Evolutionary conservation across 352 stramenopile genomes (phyloP).

Genomic region (Pythium volutum): DNA sequence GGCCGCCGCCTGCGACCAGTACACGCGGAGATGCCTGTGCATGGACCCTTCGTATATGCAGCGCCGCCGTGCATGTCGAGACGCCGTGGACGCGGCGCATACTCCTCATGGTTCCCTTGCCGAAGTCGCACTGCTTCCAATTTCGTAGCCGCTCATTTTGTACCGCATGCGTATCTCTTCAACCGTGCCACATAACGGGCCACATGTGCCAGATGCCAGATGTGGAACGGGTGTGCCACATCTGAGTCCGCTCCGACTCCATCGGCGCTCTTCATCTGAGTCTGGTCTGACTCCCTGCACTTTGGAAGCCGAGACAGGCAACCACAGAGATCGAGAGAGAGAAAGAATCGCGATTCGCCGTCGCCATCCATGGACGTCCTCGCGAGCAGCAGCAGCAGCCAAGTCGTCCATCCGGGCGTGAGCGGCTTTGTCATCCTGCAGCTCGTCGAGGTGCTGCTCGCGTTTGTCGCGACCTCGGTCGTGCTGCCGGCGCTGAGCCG

Average conservation of each 20-base stretch:
- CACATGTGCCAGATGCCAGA: no score
- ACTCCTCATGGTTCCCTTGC: neutral
- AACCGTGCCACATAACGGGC: no score
- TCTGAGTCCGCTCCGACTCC: slow-evolving; percentile 14
- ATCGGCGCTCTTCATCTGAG: slow-evolving; percentile 10
- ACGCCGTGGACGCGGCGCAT: neutral
- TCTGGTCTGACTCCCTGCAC: slow-evolving; percentile 5
- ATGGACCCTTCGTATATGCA: slow-evolving; percentile 6
- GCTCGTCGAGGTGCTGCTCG: slow-evolving; percentile 27
- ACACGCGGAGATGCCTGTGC: slow-evolving; percentile 30
- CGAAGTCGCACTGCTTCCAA: slow-evolving; percentile 1
- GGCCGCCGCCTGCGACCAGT: slow-evolving; percentile 71
- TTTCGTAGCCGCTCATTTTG: slow-evolving; percentile 9
- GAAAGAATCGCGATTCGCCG: neutral
- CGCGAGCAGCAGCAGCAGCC: neutral
- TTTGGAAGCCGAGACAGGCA: neutral
- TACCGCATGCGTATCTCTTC: slow-evolving; percentile 27
- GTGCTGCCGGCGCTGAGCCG: slow-evolving; percentile 34
- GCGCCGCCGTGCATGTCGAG: neutral
- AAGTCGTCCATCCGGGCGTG: neutral
- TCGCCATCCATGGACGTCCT: slow-evolving; percentile 2
- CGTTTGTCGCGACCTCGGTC: slow-evolving; percentile 21
- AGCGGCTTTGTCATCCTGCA: slow-evolving; percentile 20
- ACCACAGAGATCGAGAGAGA: no score
- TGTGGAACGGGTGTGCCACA: slow-evolving; percentile 1